phyloP scores from a whole-genome alignment of 1,139 yeast species.

The Sugiyamaella neomexicana region DNA sequence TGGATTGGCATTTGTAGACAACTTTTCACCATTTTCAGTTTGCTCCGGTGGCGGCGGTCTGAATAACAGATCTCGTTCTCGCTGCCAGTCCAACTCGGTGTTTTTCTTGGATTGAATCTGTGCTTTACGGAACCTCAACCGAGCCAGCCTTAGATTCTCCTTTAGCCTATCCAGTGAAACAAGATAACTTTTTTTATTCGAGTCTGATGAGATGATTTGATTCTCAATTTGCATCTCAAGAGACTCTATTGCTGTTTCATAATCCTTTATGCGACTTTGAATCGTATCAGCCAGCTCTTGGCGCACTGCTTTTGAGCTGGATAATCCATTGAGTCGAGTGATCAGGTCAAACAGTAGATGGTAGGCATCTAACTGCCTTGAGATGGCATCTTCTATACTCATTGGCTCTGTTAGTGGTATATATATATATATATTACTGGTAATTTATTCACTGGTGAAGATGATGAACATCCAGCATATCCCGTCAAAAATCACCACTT shows the following conservation, averaged over 20 bases:
- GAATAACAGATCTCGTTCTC: slow-evolving; percentile 34
- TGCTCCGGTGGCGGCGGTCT: slow-evolving; percentile 19
- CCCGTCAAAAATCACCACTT: background rate
- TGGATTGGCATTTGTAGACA: slow-evolving; percentile 9
- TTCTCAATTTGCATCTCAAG: slow-evolving; percentile 28
- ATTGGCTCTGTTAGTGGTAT: background rate
- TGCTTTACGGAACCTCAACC: slow-evolving; percentile 34
- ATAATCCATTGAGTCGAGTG: slow-evolving; percentile 27
- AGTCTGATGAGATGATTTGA: slow-evolving; percentile 15
- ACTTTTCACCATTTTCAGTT: background rate
- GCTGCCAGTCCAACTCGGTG: slow-evolving; percentile 27
- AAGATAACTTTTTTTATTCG: slow-evolving; percentile 19
- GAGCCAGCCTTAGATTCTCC: slow-evolving; percentile 32
- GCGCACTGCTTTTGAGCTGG: slow-evolving; percentile 27
- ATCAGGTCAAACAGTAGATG: slow-evolving; percentile 30
- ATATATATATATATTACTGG: background rate
- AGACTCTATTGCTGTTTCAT: slow-evolving; percentile 31
- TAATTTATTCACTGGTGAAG: too few species aligned
- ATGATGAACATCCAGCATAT: background rate
- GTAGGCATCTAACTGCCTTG: slow-evolving; percentile 24
- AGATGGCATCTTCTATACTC: slow-evolving; percentile 22
- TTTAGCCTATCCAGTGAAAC: slow-evolving; percentile 31
- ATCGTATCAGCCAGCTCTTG: slow-evolving; percentile 36
- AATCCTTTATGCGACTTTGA: slow-evolving; percentile 34
- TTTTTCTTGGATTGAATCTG: slow-evolving; percentile 36